Percentiles rank a stretch among this genome's conserved stretches.
phyloP scores from a whole-genome alignment of 2,329 filamentous ascomycete genomes.

The Xenoacremonium recifei region DNA sequence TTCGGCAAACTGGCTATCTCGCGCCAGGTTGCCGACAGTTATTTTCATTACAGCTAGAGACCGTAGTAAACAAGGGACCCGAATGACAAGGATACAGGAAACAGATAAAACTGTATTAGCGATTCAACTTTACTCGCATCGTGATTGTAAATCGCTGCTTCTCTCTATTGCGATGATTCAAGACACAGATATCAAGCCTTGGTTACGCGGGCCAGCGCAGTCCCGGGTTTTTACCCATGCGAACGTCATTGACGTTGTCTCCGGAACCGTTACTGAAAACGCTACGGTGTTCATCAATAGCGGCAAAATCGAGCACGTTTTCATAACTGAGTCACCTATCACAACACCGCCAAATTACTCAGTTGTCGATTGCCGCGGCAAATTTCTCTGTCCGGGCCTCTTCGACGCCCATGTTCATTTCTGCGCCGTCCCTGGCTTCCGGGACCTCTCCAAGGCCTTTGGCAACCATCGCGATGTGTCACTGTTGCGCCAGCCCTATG shows the following conservation, averaged over 20 bases:
- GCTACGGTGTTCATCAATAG: slow-evolving; percentile 32
- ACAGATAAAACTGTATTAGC: no score
- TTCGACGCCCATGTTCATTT: slow-evolving; percentile 33
- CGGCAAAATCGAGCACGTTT: slow-evolving; percentile 33
- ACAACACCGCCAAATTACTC: slow-evolving; percentile 2
- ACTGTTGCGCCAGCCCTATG: slow-evolving; percentile 45
- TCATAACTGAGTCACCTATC: slow-evolving; percentile 2
- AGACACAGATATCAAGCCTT: no score
- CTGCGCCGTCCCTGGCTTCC: slow-evolving; percentile 27
- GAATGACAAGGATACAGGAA: no score
- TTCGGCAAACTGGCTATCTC: slow-evolving; percentile 9
- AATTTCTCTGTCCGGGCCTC: slow-evolving; percentile 28
- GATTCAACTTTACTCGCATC: no score
- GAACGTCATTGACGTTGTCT: slow-evolving; percentile 40
- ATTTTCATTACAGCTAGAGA: no score
- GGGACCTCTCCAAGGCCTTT: slow-evolving; percentile 23
- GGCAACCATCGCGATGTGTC: slow-evolving; percentile 34
- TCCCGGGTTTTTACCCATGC: slow-evolving; percentile 40
- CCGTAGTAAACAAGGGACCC: no score
- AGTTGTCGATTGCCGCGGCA: slow-evolving; percentile 21
- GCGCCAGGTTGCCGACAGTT: slow-evolving; percentile 7
- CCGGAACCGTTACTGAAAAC: slow-evolving; percentile 30
- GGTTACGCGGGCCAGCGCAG: slow-evolving; percentile 13
- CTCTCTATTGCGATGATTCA: no score
- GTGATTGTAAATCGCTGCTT: no score